Evolutionary conservation across 1,284 basidiomycete genomes (phyloP).

Genomic region (Ustilago vetiveriae): DNA sequence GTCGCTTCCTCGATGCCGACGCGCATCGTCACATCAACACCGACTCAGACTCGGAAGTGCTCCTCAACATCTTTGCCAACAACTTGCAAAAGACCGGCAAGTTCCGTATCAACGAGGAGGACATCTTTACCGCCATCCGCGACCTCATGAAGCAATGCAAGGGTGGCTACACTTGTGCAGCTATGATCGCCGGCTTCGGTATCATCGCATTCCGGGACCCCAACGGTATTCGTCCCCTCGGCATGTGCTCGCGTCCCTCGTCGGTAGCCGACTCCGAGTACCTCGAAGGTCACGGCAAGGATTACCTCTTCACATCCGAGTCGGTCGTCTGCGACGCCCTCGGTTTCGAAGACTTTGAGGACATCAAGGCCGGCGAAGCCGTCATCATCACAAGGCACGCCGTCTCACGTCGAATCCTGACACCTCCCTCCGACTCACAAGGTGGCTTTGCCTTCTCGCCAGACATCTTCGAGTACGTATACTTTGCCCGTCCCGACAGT

Average conservation of each 20-base stretch:
- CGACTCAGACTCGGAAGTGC: slow-evolving; percentile 94
- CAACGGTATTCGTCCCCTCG: slow-evolving; percentile 92
- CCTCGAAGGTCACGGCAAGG: slow-evolving; percentile 68
- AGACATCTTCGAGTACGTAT: slow-evolving; percentile 99
- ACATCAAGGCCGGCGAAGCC: slow-evolving; percentile 92
- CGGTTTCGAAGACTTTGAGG: slow-evolving; percentile 90
- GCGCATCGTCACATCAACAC: slow-evolving; percentile 99
- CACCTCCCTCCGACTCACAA: slow-evolving; percentile 39
- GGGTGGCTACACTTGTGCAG: slow-evolving; percentile 95
- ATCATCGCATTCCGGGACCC: slow-evolving; percentile 98
- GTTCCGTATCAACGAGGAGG: slow-evolving; percentile 99
- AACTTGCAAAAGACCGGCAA: slow-evolving; percentile 98
- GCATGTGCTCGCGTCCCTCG: slow-evolving; percentile 60
- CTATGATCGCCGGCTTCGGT: slow-evolving; percentile 98
- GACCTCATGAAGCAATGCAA: slow-evolving; percentile 87
- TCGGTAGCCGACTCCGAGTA: slow-evolving; percentile 16
- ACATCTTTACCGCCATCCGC: slow-evolving; percentile 93
- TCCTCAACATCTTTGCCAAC: slow-evolving; percentile 97
- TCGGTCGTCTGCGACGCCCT: slow-evolving; percentile 94
- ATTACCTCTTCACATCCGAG: slow-evolving; percentile 94
- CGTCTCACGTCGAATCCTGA: slow-evolving; percentile 59
- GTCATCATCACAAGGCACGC: slow-evolving; percentile 81
- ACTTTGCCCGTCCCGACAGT: slow-evolving; percentile 97
- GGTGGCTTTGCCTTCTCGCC: slow-evolving; percentile 70
- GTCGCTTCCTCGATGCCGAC: slow-evolving; percentile 92